Evolutionary conservation across 2,329 filamentous ascomycete genomes (phyloP), one percentile per base, ranked within the genome.

Genomic region (Periconia sp.): DNA sequence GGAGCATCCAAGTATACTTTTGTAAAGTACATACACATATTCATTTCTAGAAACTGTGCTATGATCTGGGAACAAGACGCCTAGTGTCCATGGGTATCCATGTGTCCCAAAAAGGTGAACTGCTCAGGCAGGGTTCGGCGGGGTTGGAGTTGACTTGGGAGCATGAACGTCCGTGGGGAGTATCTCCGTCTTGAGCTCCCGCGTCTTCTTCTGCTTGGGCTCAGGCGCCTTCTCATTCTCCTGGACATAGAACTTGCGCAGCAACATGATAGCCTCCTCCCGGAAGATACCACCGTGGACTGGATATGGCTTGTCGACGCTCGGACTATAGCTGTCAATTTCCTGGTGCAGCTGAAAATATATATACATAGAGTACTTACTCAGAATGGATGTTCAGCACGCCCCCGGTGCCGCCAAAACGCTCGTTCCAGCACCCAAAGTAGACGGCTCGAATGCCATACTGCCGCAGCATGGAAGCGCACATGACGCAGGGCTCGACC

Each of bases 401-500:
- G 40, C 95, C 92, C 2, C 94, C 94, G 12, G 91, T 96, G 22
- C 95, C 94, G 6, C 94, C 94, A 73, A 99, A 99, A 44, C 95
- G 89, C 74, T 99, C 94, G 69, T 99, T 99, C 59, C 88, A 84
- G 46, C 92, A 95, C 4, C 94, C 95, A 70, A 94, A 99, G 70
- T 92, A 97, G 22, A 99, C 94, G 55, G 87, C 87, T 50, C 87
- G 83, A 70, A 99, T 91, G 11, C 85, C 83, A 53, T 95, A 86
- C 71, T 99, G 95, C 37, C 91, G 84, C 36, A 99, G 80, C 39
- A 95, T 84, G 5, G 91, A 95, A 10, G 94, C 94, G 67, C 94
- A 99, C 94, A 99, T 99, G 74, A 99, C 90, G 70, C 94, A 99
- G 4, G 94, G 94, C 73, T 99, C 95, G 40, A 99, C 92, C 0